A percentile compares a stretch with the other conserved stretches of the same genome.
These are phyloP conservation scores for Kazachstania psychrophila DNA, from an alignment of 805 yeast species.

Conservation along the genomic window DNA sequence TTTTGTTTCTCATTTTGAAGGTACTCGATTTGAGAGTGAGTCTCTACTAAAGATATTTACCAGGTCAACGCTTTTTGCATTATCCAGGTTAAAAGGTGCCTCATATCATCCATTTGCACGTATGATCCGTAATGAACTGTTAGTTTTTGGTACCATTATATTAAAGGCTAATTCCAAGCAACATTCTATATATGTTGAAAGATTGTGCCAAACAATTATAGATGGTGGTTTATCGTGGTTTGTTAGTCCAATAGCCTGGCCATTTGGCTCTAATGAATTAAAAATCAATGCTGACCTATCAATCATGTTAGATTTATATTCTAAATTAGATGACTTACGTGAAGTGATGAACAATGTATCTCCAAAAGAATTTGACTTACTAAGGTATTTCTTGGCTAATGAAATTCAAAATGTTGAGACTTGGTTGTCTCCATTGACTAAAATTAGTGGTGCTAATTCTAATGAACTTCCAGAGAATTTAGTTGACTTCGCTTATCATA, in stretches of 20 bases:
- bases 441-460: constrained; percentile 28
- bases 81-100: constrained; percentile 44
- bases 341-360: constrained; percentile 20
- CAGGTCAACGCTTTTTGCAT: constrained; percentile 45
- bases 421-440: constrained; percentile 51
- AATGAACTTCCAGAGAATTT: constrained; percentile 30
- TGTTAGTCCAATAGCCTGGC: constrained; percentile 49
- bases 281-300: constrained; percentile 61
- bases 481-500: constrained; percentile 48
- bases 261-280: constrained; percentile 75
- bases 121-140: constrained; percentile 60
- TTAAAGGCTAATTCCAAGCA: constrained; percentile 46
- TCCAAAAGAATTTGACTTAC: constrained; percentile 44
- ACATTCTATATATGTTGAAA: constrained; percentile 35
- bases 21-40: constrained; percentile 61
- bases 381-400: constrained; percentile 58
- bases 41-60: constrained; percentile 64
- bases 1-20: constrained; percentile 69
- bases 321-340: constrained; percentile 18
- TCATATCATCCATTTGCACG: constrained; percentile 81
- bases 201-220: constrained; percentile 41
- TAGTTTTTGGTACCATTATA: constrained; percentile 58
- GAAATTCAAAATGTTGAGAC: constrained; percentile 65
- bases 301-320: constrained; percentile 43
- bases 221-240: constrained; percentile 79